phyloP scores from a whole-genome alignment of 2,329 filamentous ascomycete genomes.

The Tricladium varicosporioides region DNA sequence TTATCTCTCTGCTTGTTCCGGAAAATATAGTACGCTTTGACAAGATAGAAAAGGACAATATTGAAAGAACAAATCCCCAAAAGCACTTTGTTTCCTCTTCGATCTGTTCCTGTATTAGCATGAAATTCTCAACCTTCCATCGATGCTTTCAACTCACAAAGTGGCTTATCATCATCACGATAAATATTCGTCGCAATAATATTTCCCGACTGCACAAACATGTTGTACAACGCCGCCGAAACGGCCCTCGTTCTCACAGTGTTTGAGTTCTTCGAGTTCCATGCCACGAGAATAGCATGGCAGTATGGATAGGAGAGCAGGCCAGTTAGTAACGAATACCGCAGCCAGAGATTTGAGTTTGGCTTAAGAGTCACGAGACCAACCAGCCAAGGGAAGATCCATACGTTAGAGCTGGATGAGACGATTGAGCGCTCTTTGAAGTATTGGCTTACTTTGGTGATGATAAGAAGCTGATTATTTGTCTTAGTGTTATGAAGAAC shows the following conservation, averaged over 20 bases:
- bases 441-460: too few species aligned
- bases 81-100: constrained; percentile 39
- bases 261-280: constrained; percentile 49
- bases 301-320: constrained; percentile 46
- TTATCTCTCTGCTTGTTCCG: constrained; percentile 34
- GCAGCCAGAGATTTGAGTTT: constrained; percentile 31
- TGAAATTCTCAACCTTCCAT: too few species aligned
- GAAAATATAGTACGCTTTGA: constrained; percentile 41
- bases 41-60: constrained; percentile 35
- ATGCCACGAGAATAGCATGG: constrained; percentile 52
- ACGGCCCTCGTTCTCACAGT: constrained; percentile 49
- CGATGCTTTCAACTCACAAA: constrained; percentile 32
- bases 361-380: constrained; percentile 23
- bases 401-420: constrained; percentile 21
- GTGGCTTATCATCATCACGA: constrained; percentile 44
- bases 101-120: too few species aligned
- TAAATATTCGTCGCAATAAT: constrained; percentile 49
- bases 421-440: too few species aligned
- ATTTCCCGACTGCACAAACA: constrained; percentile 46
- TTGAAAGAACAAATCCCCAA: constrained; percentile 34
- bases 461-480: constrained; percentile 11
- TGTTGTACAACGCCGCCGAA: constrained; percentile 47
- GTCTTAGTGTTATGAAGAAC: constrained; percentile 1
- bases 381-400: constrained; percentile 38
- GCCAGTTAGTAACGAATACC: constrained; percentile 34